A percentile compares a stretch with the other conserved stretches of the same genome.
phyloP scores from a whole-genome alignment of 768 basidiomycete genomes.

The Calvatia gigantea region DNA sequence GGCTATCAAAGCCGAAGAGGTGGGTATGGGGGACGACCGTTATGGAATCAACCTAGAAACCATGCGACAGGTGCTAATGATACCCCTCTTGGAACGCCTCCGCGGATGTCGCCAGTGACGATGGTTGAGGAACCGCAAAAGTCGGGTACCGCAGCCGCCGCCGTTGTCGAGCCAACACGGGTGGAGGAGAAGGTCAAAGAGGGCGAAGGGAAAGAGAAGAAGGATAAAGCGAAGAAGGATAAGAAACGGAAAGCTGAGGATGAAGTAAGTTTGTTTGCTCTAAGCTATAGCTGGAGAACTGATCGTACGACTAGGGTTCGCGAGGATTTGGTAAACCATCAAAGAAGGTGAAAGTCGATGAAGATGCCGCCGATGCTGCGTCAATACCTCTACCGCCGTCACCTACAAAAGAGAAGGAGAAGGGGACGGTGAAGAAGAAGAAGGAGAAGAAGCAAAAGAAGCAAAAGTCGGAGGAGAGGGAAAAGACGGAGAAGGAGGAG shows the following conservation, averaged over 20 bases:
- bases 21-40: slow-evolving; percentile 4
- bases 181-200: neutral
- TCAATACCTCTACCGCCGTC: slow-evolving; percentile 14
- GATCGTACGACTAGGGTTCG: neutral
- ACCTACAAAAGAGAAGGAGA: slow-evolving; percentile 11
- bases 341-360: slow-evolving; percentile 28
- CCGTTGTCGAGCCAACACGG: slow-evolving; percentile 13
- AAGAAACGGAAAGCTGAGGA: slow-evolving; percentile 36
- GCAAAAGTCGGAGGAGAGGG: slow-evolving; percentile 16
- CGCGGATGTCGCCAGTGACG: slow-evolving; percentile 30
- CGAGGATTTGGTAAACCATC: slow-evolving; percentile 13
- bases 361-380: slow-evolving; percentile 14
- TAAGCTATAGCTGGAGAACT: neutral
- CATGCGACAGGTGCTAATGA: slow-evolving; percentile 61
- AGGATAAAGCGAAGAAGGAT: slow-evolving; percentile 29
- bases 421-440: slow-evolving; percentile 21
- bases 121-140: slow-evolving; percentile 1
- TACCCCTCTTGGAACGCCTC: slow-evolving; percentile 67
- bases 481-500: slow-evolving; percentile 29
- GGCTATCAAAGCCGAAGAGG: slow-evolving; percentile 8
- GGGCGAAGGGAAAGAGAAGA: no score
- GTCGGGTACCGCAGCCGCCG: neutral
- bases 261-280: slow-evolving; percentile 18
- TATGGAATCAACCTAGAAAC: slow-evolving; percentile 25
- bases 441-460: slow-evolving; percentile 21